A percentile compares a stretch with the other conserved stretches of the same genome.
These are phyloP conservation scores for Cryptococcus sp. DNA, from an alignment of 1,284 basidiomycete species.

Conservation along the genomic window DNA sequence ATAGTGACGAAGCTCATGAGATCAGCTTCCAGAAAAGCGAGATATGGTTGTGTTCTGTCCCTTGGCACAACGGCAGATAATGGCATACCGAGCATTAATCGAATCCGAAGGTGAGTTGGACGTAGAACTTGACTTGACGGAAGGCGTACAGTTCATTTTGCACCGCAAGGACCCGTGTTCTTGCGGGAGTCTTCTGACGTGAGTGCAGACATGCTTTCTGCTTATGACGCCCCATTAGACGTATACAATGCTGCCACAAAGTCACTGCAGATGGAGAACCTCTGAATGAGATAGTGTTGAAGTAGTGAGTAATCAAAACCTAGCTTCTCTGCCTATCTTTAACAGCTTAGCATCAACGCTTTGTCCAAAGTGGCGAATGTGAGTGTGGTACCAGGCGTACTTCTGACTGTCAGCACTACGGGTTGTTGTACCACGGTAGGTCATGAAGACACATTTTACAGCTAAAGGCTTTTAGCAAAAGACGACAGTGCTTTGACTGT, in stretches of 20 bases:
- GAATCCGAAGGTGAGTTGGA: conserved; percentile 27
- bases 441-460: too few species aligned
- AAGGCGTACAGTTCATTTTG: conserved; percentile 46
- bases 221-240: conserved; percentile 10
- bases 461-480: conserved; percentile 6
- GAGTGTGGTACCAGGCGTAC: conserved; percentile 3
- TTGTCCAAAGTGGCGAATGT: conserved; percentile 43
- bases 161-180: conserved; percentile 47
- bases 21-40: conserved; percentile 49
- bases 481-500: conserved; percentile 30
- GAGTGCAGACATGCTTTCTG: conserved; percentile 1
- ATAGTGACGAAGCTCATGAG: neutral
- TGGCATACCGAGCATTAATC: conserved; percentile 47
- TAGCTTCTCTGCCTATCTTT: neutral
- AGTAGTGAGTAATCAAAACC: conserved; percentile 23
- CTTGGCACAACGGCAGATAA: conserved; percentile 44
- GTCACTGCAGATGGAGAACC: conserved; percentile 25
- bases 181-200: conserved; percentile 34
- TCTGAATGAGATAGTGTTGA: conserved; percentile 23
- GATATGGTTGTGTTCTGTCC: conserved; percentile 53
- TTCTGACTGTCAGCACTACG: too few species aligned
- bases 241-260: conserved; percentile 21
- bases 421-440: too few species aligned
- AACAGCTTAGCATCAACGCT: conserved; percentile 30
- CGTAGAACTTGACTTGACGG: neutral